phyloP scores from a whole-genome alignment of 768 basidiomycete genomes.

The Jaapia argillacea region DNA sequence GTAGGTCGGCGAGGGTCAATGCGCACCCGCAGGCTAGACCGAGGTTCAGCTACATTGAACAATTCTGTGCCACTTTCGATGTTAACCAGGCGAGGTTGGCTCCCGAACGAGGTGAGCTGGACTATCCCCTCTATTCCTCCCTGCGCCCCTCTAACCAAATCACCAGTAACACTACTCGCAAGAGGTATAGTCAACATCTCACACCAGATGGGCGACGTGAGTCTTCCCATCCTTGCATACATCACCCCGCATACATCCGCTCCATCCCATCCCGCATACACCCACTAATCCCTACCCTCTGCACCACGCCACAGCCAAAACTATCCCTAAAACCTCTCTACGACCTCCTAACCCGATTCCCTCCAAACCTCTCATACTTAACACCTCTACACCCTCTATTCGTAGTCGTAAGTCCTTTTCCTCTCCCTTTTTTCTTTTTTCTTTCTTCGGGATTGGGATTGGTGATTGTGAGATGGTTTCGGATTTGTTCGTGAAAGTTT shows the following conservation, averaged over 20 bases:
- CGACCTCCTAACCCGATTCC: conserved; percentile 52
- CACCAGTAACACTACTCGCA: conserved; percentile 54
- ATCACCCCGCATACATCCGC: background rate
- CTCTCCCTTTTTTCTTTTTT: background rate
- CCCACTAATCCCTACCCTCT: conserved; percentile 17
- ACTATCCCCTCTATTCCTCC: background rate
- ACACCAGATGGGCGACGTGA: conserved; percentile 38
- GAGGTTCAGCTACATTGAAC: conserved; percentile 29
- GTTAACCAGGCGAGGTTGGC: conserved; percentile 55
- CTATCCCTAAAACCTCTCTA: conserved; percentile 48
- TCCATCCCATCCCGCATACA: conserved; percentile 19
- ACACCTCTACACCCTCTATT: conserved; percentile 67
- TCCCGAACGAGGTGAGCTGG: conserved; percentile 51
- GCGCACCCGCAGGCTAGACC: conserved; percentile 28
- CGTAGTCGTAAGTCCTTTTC: conserved; percentile 36
- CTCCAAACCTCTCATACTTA: conserved; percentile 44
- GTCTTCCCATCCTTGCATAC: conserved; percentile 12
- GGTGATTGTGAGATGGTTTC: too few species aligned
- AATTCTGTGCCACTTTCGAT: conserved; percentile 55
- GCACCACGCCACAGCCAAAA: conserved; percentile 9
- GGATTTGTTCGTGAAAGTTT: too few species aligned
- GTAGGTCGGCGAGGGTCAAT: conserved; percentile 51
- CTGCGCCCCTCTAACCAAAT: background rate
- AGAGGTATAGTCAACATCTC: conserved; percentile 49
- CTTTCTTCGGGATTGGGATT: too few species aligned